These are phyloP conservation scores for Symbiodinium pilosum DNA, from an alignment of 73 alveolate species.

Conservation along the genomic window DNA sequence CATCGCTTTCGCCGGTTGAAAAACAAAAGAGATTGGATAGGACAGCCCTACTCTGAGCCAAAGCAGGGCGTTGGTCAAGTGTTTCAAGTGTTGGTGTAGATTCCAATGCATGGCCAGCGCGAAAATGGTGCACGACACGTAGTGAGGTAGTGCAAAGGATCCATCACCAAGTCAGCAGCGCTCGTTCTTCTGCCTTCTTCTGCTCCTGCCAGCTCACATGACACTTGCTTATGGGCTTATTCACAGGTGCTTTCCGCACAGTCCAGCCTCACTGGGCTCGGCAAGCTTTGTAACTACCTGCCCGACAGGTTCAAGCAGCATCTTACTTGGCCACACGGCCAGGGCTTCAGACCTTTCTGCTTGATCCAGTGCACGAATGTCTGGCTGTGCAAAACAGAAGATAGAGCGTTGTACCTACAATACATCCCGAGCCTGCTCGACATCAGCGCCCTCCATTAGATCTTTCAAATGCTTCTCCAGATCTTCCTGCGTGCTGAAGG, in stretches of 20 bases:
- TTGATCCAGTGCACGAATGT: too few species aligned
- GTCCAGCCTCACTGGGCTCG: too few species aligned
- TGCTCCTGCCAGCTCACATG: neutral
- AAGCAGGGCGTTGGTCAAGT: neutral
- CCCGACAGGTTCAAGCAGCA: too few species aligned
- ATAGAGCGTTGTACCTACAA: too few species aligned
- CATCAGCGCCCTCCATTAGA: neutral
- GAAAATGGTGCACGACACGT: too few species aligned
- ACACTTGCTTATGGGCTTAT: too few species aligned
- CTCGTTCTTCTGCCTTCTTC: slow-evolving; percentile 4
- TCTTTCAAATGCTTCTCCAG: neutral
- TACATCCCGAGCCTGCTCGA: neutral
- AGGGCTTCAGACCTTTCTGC: too few species aligned
- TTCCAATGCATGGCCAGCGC: neutral
- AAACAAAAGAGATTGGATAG: neutral
- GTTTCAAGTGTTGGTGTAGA: neutral
- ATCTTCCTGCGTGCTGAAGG: neutral
- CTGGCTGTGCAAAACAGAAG: too few species aligned
- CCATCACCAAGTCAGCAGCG: neutral
- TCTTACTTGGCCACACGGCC: too few species aligned
- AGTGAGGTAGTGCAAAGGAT: too few species aligned
- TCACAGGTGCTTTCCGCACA: too few species aligned
- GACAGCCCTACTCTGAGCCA: slow-evolving; percentile 2
- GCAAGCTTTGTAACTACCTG: neutral
- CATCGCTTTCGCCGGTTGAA: slow-evolving; percentile 61